These are phyloP conservation scores for Flueggea neowawraea DNA, from an alignment of 441 rosid species.

Conservation along the genomic window DNA sequence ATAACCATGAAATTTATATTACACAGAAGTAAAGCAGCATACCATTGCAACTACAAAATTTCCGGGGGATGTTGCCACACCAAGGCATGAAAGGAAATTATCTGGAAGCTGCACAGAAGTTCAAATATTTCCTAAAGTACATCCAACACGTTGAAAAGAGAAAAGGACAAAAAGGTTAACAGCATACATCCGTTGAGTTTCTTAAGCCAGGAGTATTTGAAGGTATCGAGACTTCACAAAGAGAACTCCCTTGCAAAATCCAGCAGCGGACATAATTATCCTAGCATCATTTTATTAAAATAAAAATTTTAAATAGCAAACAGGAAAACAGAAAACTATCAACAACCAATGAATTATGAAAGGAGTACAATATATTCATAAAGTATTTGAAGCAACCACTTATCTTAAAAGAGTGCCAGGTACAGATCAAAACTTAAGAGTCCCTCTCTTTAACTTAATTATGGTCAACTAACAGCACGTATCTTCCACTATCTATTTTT, in stretches of 20 bases:
- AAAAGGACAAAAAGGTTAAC: slow-evolving; percentile 13
- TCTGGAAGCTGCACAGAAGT: slow-evolving; percentile 66
- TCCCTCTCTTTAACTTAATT: no score
- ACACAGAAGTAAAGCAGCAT: slow-evolving; percentile 11
- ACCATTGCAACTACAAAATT: slow-evolving; percentile 84
- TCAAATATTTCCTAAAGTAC: slow-evolving; percentile 14
- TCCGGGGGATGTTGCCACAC: slow-evolving; percentile 83
- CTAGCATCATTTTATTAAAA: slow-evolving; percentile 33
- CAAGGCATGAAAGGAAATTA: slow-evolving; percentile 71
- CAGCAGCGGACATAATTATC: slow-evolving; percentile 84
- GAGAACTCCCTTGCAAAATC: slow-evolving; percentile 50
- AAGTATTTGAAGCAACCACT: no score
- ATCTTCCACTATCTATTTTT: background rate
- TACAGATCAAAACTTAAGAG: no score
- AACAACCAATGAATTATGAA: no score
- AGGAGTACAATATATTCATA: no score
- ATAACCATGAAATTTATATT: background rate
- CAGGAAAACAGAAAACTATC: background rate
- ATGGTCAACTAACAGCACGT: no score
- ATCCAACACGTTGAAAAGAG: slow-evolving; percentile 9
- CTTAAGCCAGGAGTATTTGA: slow-evolving; percentile 54
- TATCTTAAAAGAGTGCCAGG: no score
- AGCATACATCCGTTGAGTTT: slow-evolving; percentile 65
- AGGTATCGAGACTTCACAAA: slow-evolving; percentile 71
- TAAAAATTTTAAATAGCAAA: background rate